Evolutionary conservation across 352 stramenopile genomes (phyloP), one percentile per base, ranked within the genome.

Genomic region (Phytophthora fragariaefolia): DNA sequence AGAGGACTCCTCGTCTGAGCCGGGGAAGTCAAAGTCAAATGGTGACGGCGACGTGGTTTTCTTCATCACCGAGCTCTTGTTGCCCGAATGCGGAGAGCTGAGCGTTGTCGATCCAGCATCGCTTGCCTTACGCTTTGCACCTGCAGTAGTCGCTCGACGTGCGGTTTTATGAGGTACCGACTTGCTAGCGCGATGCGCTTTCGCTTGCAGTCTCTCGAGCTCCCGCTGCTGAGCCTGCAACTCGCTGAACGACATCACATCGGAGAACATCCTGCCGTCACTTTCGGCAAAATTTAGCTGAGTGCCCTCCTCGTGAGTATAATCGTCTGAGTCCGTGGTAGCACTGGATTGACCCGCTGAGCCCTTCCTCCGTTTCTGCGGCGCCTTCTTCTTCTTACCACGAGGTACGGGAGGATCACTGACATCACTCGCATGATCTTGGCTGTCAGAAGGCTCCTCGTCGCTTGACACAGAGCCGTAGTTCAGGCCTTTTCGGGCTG

Each of bases 191-290:
- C 63, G 58, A 20, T 78, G 57, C 8, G 70, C 67, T 54, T 71
- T 51, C 6, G 48, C 53, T 48, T 73, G 70, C 18, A 83, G 49
- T 23, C 50, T 59, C 54, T 80, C 73, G 18, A 84, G 59, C 48
- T 80, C 76, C 13, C 65, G 66, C 58, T 90, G 80, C 62, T 92
- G 84, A 3, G 82, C 82, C 63, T 91, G 80, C 24, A 91, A 53
- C 42, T 92, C 80, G 5, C 79, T 89, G 46, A 87, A 78, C 13
- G 82, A 82, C 43, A 90, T 66, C 38, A 45, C 58, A 23, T 88
- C 79, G 9, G 69, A 66, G 40, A 74, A 75, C 52, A 77, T 65
- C 9, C 61, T 63, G 26, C 70, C 65, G 12, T 68, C 58, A 48
- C 23, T 64, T 42, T 57, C 30, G 17, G 58, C 52, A 26, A 66